A percentile compares a stretch with the other conserved stretches of the same genome.
Conservation (phyloP, 192 early-diverging fungal species). For the Jimgerdemannia flammicorona region DNA sequence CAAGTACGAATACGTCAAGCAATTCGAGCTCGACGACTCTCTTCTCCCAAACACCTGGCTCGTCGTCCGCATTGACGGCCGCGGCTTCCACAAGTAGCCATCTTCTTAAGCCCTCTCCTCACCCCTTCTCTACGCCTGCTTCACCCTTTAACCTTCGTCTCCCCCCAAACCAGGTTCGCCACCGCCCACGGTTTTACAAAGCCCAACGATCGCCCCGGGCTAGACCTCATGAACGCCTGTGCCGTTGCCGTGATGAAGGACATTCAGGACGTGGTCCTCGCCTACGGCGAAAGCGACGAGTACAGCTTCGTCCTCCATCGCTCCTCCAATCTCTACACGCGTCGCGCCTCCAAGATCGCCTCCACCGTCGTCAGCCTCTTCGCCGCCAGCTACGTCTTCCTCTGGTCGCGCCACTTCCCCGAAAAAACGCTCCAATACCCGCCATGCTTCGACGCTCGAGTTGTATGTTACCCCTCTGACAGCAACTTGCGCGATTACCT, state of each 20-base stretch:
- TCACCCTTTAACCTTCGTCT: not conserved
- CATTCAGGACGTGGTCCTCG: constrained; percentile 73
- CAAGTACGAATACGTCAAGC: constrained; percentile 87
- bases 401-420: constrained; percentile 75
- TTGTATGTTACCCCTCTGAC: constrained; percentile 82
- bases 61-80: constrained; percentile 91
- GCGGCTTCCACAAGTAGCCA: constrained; percentile 75
- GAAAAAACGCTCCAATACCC: constrained; percentile 63
- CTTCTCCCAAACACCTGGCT: constrained; percentile 86
- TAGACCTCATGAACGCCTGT: constrained; percentile 80
- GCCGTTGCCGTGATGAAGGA: constrained; percentile 79
- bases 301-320: constrained; percentile 45
- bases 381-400: constrained; percentile 78
- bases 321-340: not conserved
- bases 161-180: constrained; percentile 59
- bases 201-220: constrained; percentile 73
- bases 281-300: constrained; percentile 95
- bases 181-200: constrained; percentile 68
- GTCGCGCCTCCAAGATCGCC: constrained; percentile 63
- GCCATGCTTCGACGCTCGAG: constrained; percentile 90
- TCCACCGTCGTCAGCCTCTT: constrained; percentile 83
- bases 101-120: not conserved
- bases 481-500: constrained; percentile 89
- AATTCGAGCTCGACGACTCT: constrained; percentile 77
- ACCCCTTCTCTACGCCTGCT: not conserved